phyloP scores from a whole-genome alignment of 1,284 basidiomycete species.

The Singerocomus inundabilis region DNA sequence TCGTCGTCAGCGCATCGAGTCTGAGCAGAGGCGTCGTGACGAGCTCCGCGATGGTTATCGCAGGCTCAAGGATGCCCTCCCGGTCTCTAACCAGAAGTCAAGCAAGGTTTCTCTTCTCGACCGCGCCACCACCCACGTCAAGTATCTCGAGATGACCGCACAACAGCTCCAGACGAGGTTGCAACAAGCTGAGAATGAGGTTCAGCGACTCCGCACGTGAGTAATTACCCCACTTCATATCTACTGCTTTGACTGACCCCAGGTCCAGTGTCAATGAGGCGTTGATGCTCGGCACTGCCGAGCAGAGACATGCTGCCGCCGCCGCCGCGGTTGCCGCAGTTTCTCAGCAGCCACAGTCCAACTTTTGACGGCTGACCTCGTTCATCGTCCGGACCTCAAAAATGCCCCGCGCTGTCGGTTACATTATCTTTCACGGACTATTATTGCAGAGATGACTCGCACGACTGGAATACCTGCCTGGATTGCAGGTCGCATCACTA shows the following conservation, averaged over 20 bases:
- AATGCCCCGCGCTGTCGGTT: slow-evolving; percentile 29
- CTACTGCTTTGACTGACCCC: slow-evolving; percentile 4
- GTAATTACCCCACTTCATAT: slow-evolving; percentile 14
- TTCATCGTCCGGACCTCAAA: slow-evolving; percentile 16
- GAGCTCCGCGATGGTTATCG: slow-evolving; percentile 86
- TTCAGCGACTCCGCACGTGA: slow-evolving; percentile 65
- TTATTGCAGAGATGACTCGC: slow-evolving; percentile 39
- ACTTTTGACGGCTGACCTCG: slow-evolving; percentile 47
- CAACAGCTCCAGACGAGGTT: slow-evolving; percentile 70
- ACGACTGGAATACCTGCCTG: slow-evolving; percentile 52
- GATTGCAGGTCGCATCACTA: slow-evolving; percentile 53
- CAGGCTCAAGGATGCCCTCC: slow-evolving; percentile 81
- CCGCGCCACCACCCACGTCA: slow-evolving; percentile 77
- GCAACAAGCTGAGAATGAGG: slow-evolving; percentile 72
- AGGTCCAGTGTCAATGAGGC: slow-evolving; percentile 72
- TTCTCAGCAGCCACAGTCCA: slow-evolving; percentile 39
- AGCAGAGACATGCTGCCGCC: slow-evolving; percentile 63
- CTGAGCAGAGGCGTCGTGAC: slow-evolving; percentile 81
- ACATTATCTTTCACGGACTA: slow-evolving; percentile 41
- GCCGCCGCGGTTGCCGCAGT: slow-evolving; percentile 53
- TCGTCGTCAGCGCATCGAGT: slow-evolving; percentile 82
- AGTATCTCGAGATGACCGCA: slow-evolving; percentile 74
- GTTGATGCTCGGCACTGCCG: slow-evolving; percentile 77
- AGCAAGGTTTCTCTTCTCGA: slow-evolving; percentile 86
- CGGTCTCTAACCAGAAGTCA: slow-evolving; percentile 82